Base-by-base conservation (phyloP, 2,329 filamentous ascomycete species). In the Sporothrix protearum region DNA sequence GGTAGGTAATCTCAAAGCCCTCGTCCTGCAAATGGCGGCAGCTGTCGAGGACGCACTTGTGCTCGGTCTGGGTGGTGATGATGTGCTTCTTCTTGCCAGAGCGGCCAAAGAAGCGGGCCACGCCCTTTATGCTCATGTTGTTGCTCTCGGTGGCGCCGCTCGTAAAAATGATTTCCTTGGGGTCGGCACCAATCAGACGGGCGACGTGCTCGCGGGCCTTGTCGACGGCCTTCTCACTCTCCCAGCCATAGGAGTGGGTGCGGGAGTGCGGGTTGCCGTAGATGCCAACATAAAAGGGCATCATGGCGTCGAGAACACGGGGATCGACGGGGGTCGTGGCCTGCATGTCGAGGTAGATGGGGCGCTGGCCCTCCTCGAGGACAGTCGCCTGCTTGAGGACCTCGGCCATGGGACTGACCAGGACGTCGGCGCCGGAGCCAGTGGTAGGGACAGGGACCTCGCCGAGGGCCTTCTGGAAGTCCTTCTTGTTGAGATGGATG, bases 101-200 rank as follows among this genome's bases (percentile, higher is more conserved):
- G 72, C 93, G 89, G 75, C 93, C 94, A 80, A 97, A 97, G 83
- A 99, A 99, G 74, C 95, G 88, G 25, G 96, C 94, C 9, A 99
- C 95, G 75, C 96, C 96, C 84, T 99, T 99, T 84, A 99, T 93
- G 81, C 94, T 97, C 96, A 99, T 99, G 78, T 99, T 99, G 83
- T 99, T 99, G 80, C 94, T 97, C 84, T 99, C 96, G 0, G 96
- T 99, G 19, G 96, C 96, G 71, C 96, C 96, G 77, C 94, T 97
- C 7, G 96, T 99, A 83, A 99, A 98, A 77, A 99, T 96, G 75
- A 99, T 98, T 80, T 99, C 96, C 82, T 99, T 99, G 6, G 96
- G 85, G 80, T 99, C 94, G 36, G 96, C 96, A 33, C 95, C 95
- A 75, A 99, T 96, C 71, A 99, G 87, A 51, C 86, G 86, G 2